phyloP scores from a whole-genome alignment of 345 rosid species.

The Streptanthus diversifolius region DNA sequence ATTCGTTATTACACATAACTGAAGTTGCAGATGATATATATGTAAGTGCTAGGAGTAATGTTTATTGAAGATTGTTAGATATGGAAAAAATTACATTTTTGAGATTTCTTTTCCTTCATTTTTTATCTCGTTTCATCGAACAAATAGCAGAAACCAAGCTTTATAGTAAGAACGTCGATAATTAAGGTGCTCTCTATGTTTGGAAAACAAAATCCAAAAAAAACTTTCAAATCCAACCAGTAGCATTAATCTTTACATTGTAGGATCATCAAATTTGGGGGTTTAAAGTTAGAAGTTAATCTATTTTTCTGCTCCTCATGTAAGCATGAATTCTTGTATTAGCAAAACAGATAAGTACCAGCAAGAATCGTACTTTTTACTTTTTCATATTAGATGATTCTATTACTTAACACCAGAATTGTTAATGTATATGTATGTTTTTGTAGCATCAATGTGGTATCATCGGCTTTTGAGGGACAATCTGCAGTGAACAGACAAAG shows the following conservation, averaged over 20 bases:
- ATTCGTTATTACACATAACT: neutral
- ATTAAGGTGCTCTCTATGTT: neutral
- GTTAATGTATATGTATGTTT: neutral
- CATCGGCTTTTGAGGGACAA: constrained; percentile 80
- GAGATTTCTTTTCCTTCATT: neutral
- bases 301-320: neutral
- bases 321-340: neutral
- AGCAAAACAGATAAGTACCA: neutral
- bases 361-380: neutral
- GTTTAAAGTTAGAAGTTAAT: neutral
- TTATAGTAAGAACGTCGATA: neutral
- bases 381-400: neutral
- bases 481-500: constrained; percentile 90
- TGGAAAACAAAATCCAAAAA: neutral
- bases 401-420: neutral
- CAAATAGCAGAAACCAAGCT: neutral
- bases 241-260: neutral
- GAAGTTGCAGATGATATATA: neutral
- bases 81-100: neutral
- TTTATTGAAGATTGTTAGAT: neutral
- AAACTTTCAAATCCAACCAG: neutral
- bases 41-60: neutral
- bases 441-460: constrained; percentile 78
- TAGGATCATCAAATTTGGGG: neutral
- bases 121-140: neutral